Base-by-base conservation (phyloP, 768 basidiomycete genomes). In the Mrakia gelida region DNA sequence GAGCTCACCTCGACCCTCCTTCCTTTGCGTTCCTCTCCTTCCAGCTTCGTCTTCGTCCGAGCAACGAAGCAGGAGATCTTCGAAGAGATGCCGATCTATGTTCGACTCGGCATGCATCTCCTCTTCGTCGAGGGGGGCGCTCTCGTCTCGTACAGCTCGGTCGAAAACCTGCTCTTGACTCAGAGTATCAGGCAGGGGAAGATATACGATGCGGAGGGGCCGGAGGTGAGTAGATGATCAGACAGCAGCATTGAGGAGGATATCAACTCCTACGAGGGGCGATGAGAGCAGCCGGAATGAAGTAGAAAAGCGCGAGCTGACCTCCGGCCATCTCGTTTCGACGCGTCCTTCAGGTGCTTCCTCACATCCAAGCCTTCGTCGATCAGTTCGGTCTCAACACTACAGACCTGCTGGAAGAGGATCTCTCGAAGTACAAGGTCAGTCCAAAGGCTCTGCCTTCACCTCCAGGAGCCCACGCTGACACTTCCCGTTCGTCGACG, bases 341-440 rank as follows among this genome's bases (percentile, higher is more conserved):
- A 63, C 62, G 62, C 62, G 62, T 28, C 26, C n/a, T 7, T 8
- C 67, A 80, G 38, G 85, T 84, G 0, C 79, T 81, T 10, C 80
- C 80, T 65, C 84, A 85, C 73, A 86, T 86, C 75, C 73, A 81
- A 68, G 75, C 80, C 0, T 86, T 85, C 71, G 82, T 86, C 72
- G 62, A 80, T 4, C 83, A 84, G 3, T 86, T 86, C 76, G 67
- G 83, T 2, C 86, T 94, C 68, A 82, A 88, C 23, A 82, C 87
- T 28, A 85, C 86, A 65, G 91, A 93, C 81, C 87, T 94, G 28
- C 85, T 90, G 16, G 82, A 91, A 38, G 88, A 90, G 3, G 90
- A 93, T 82, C 83, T 90, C 63, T 83, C 82, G 1, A 86, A 88
- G 63, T 93, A 93, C 82, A 84, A 84, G 21, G 72, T 75, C 7